These are phyloP conservation scores for Clathrus columnatus DNA, from an alignment of 768 basidiomycete genomes.

Conservation along the genomic window DNA sequence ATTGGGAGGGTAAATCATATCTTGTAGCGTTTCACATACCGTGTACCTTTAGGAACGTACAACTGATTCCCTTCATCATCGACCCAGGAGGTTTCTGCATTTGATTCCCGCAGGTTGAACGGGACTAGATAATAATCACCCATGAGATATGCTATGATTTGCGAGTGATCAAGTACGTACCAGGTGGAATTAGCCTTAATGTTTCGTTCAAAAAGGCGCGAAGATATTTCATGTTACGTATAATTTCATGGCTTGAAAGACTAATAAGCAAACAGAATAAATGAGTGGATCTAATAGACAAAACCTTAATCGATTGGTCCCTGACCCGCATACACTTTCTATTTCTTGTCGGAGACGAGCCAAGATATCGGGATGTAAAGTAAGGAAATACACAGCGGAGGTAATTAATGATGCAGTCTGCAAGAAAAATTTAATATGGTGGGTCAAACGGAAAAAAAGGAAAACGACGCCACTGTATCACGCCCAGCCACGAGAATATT, in stretches of 20 bases:
- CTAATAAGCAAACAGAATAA: conserved; percentile 15
- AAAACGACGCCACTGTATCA: conserved; percentile 32
- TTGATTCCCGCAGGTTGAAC: conserved; percentile 18
- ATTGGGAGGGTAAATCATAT: conserved; percentile 7
- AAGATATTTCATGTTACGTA: conserved; percentile 11
- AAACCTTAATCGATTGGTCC: conserved; percentile 13
- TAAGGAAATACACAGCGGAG: conserved; percentile 22
- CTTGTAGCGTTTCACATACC: background rate
- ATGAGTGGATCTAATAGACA: conserved; percentile 19
- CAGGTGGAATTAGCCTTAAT: conserved; percentile 28
- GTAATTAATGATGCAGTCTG: conserved; percentile 25
- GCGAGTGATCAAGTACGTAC: background rate
- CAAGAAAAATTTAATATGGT: background rate
- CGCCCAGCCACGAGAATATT: conserved; percentile 38
- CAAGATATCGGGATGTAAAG: conserved; percentile 19
- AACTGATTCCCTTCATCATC: background rate
- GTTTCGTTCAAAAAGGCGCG: conserved; percentile 28
- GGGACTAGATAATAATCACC: conserved; percentile 19
- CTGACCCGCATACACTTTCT: conserved; percentile 10
- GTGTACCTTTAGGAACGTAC: conserved; percentile 4
- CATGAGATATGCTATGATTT: background rate
- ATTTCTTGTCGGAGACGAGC: conserved; percentile 19
- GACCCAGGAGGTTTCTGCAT: conserved; percentile 6
- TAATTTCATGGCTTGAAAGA: background rate
- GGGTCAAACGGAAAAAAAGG: background rate